Percentiles rank a stretch among this genome's conserved stretches.
Evolutionary conservation across 306 rosid species (phyloP).

Genomic region (Lagenaria siceraria): DNA sequence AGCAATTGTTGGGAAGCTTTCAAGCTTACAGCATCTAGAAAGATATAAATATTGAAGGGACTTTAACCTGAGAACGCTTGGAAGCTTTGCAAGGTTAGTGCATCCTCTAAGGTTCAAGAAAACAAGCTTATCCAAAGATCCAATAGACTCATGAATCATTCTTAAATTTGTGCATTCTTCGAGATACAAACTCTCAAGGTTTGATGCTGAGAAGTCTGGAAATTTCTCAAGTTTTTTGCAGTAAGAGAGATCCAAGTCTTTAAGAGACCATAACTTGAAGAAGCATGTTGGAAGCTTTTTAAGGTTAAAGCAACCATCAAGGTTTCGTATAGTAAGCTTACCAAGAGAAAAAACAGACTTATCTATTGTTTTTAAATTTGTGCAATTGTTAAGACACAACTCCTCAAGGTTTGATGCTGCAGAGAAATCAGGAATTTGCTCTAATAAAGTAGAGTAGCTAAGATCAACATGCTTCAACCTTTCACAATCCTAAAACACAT

Average conservation of each 20-base stretch:
- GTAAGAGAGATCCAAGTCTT: neutral
- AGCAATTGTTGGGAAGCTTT: no score
- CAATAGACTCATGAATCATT: neutral
- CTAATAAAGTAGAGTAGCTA: neutral
- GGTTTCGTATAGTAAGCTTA: neutral
- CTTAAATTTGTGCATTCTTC: neutral
- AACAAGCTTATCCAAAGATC: neutral
- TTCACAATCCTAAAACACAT: neutral
- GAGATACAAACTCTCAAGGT: neutral
- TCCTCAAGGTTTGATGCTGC: neutral
- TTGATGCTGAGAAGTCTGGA: neutral
- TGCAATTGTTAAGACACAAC: neutral
- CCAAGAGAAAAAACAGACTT: neutral
- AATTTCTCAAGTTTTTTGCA: neutral
- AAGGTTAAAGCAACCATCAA: neutral
- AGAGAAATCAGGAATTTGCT: neutral
- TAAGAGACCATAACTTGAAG: neutral
- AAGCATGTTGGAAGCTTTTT: neutral
- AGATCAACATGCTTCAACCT: neutral
- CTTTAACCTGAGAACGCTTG: neutral
- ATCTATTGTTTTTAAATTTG: neutral
- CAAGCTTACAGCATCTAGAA: no score
- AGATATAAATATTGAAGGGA: neutral
- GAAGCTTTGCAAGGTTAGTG: neutral
- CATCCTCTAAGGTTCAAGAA: accelerated